phyloP scores from a whole-genome alignment of 2,329 filamentous ascomycete species.

The Zalaria obscura region DNA sequence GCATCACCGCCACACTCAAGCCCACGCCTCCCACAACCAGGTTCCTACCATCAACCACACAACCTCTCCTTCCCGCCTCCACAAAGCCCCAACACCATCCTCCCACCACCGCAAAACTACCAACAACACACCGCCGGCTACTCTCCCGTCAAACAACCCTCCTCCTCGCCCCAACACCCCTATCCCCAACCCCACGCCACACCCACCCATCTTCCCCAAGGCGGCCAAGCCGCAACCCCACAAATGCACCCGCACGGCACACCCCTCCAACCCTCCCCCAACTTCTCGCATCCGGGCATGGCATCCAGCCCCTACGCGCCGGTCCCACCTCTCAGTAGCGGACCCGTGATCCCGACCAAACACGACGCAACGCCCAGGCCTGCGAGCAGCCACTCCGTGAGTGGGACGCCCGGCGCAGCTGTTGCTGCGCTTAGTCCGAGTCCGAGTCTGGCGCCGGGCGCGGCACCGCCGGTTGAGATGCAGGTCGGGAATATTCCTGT shows the following conservation, averaged over 20 bases:
- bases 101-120: conserved; percentile 12
- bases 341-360: conserved; percentile 2
- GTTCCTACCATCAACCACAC: conserved; percentile 4
- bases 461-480: background rate
- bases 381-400: background rate
- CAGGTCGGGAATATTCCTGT: background rate
- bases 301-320: conserved; percentile 3
- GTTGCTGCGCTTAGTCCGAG: background rate
- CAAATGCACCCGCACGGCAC: background rate
- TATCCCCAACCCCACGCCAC: conserved; percentile 1
- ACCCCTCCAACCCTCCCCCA: conserved; percentile 4
- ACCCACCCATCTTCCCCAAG: conserved; percentile 1
- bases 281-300: conserved; percentile 4
- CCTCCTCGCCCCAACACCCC: conserved; percentile 11
- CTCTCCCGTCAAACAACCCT: conserved; percentile 15
- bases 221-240: conserved; percentile 1
- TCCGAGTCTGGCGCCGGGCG: background rate
- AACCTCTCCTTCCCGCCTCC: conserved; percentile 7
- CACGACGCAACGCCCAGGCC: background rate
- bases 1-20: conserved; percentile 8
- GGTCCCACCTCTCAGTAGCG: conserved; percentile 2
- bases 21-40: conserved; percentile 6
- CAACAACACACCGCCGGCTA: conserved; percentile 8
- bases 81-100: conserved; percentile 14
- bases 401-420: background rate